Conservation (phyloP, 2,329 filamentous ascomycete species). For the Hortaea werneckii region DNA sequence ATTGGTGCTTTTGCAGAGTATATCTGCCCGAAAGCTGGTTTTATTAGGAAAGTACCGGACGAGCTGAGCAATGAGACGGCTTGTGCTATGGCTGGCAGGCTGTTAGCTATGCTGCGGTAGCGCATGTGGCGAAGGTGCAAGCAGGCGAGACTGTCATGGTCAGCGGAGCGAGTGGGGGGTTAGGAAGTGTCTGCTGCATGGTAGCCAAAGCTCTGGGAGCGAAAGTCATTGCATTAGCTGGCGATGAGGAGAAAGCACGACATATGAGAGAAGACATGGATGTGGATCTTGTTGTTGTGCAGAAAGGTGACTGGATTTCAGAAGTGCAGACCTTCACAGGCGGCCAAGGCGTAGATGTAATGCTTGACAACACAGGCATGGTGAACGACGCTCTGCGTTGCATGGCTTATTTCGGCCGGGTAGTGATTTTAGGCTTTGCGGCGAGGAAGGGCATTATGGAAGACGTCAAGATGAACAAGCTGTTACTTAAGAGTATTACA, state of each 20-base stretch:
- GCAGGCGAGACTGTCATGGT: conserved; percentile 44
- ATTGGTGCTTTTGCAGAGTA: conserved; percentile 45
- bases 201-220: conserved; percentile 45
- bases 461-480: conserved; percentile 43
- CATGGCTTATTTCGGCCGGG: conserved; percentile 42
- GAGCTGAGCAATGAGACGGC: conserved; percentile 39
- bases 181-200: conserved; percentile 48
- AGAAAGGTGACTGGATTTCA: conserved; percentile 43
- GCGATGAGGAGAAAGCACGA: conserved; percentile 35
- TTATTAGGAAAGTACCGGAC: conserved; percentile 36
- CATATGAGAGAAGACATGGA: conserved; percentile 19
- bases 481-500: conserved; percentile 44
- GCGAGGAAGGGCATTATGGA: conserved; percentile 45
- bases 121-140: conserved; percentile 32
- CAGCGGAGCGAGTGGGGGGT: conserved; percentile 45
- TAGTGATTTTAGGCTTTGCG: conserved; percentile 51
- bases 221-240: conserved; percentile 44
- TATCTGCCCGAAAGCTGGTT: conserved; percentile 32
- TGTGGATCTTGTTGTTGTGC: conserved; percentile 26
- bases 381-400: conserved; percentile 46
- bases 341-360: conserved; percentile 45
- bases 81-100: conserved; percentile 45
- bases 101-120: conserved; percentile 44
- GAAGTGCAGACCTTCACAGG: conserved; percentile 38
- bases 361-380: conserved; percentile 49